Evolutionary conservation across 106 monocot species (phyloP).

Genomic region (Chionographis japonica): DNA sequence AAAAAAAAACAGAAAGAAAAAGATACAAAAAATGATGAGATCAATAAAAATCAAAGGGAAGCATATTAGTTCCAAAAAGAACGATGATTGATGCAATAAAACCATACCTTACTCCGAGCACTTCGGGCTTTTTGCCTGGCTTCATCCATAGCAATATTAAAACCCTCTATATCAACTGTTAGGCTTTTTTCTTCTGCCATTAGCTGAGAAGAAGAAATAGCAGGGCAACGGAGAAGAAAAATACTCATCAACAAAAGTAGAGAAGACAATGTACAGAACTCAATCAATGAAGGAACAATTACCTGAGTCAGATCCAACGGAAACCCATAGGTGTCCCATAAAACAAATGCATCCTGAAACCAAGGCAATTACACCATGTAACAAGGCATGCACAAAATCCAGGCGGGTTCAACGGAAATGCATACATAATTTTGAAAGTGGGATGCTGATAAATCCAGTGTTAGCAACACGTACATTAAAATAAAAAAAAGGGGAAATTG

Average conservation of each 20-base stretch:
- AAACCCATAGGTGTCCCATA: conserved; percentile 98
- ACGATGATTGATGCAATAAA: background rate
- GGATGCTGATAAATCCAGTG: no score
- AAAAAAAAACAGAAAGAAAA: no score
- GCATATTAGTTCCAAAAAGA: no score
- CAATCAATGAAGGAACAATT: background rate
- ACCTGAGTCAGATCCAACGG: conserved; percentile 98
- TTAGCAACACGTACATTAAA: no score
- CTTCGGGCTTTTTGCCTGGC: conserved; percentile 90
- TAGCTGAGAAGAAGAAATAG: conserved; percentile 32
- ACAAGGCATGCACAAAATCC: no score
- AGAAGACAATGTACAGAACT: background rate
- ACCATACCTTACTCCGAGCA: conserved; percentile 78
- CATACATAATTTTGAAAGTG: no score
- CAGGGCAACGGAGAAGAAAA: conserved; percentile 3
- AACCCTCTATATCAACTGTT: conserved; percentile 79
- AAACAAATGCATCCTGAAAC: conserved; percentile 86
- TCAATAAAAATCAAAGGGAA: no score
- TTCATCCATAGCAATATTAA: conserved; percentile 86
- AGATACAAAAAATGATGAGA: no score
- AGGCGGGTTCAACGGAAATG: no score
- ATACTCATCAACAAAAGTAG: background rate
- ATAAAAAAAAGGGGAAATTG: no score
- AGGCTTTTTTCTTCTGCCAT: conserved; percentile 95
- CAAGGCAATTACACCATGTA: background rate